Evolutionary conservation across 257 asterid species (phyloP), one percentile per base, ranked within the genome.

Genomic region (Primulina tabacum): DNA sequence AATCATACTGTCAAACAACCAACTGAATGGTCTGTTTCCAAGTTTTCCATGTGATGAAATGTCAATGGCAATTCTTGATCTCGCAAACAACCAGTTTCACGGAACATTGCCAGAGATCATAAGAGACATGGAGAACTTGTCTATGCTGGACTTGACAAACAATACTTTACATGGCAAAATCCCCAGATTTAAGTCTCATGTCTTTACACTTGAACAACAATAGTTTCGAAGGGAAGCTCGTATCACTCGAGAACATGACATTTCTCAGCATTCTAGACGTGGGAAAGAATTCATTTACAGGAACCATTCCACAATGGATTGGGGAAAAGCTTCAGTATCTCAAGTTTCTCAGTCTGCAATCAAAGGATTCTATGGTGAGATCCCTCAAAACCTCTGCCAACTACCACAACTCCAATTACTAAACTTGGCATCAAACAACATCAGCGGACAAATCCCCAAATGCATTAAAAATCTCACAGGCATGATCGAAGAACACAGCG

Each of bases 51-150:
- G 56, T 50, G 56, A 50, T 16, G 56, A 20, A 50, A 50, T 50
- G 57, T 50, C 57, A 16, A 50, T 50, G 57, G 14, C 57, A 4
- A 50, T 50, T 50, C 57, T 50, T 17, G 57, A 50, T 50, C 57
- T 50, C 7, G 57, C 57, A 17, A 50, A 50, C 57, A 50, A 50
- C 57, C 57, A 50, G 20, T 50, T 50, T 5, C 57, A 50, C 57
- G 57, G 57, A 50, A 5, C 57, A 50, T 50, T 50, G 57, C 57
- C 57, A 16, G 57, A 50, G 57, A 14, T 20, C 57, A 50, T 16
- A 50, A 21, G 57, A 50, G 57, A 50, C 21, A 50, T 50, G 57
- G 57, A 50, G 57, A 50, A 50, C 57, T 50, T 50, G 57, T 50
- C 57, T 50, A 50, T 50, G 57, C 8, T 50, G 21, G 57, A 50